Conservation (phyloP, 192 early-diverging fungal genomes). For the Kickxella alabastrina region DNA sequence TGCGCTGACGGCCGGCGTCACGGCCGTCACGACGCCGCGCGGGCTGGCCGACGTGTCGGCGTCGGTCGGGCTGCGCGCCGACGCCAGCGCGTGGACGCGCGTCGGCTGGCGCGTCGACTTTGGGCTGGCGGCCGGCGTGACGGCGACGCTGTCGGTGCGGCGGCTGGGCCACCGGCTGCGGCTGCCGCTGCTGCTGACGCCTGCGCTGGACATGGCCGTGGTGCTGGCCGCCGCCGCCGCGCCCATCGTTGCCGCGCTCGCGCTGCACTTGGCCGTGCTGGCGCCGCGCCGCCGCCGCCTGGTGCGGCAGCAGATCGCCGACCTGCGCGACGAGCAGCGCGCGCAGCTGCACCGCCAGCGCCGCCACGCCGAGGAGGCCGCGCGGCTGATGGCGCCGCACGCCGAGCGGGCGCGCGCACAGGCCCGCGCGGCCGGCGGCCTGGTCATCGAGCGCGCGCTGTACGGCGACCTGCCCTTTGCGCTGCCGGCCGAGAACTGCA, state of each 20-base stretch:
- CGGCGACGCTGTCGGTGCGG: slow-evolving; percentile 56
- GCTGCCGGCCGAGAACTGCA: slow-evolving; percentile 38
- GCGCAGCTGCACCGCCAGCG: slow-evolving; percentile 62
- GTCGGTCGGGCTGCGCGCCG: slow-evolving; percentile 11
- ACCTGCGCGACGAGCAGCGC: slow-evolving; percentile 61
- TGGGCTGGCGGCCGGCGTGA: slow-evolving; percentile 59
- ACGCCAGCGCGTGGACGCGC: slow-evolving; percentile 37
- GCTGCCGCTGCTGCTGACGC: slow-evolving; percentile 63
- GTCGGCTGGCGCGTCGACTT: slow-evolving; percentile 59
- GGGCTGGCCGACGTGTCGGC: slow-evolving; percentile 10
- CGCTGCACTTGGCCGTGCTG: slow-evolving; percentile 57
- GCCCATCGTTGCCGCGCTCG: slow-evolving; percentile 54
- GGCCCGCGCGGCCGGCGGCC: slow-evolving; percentile 57
- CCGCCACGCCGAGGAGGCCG: slow-evolving; percentile 75
- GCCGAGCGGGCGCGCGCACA: slow-evolving; percentile 65
- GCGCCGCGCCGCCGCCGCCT: slow-evolving; percentile 56
- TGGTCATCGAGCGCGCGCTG: slow-evolving; percentile 80
- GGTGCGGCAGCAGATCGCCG: slow-evolving; percentile 47
- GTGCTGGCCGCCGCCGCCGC: slow-evolving; percentile 53
- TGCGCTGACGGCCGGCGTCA: slow-evolving; percentile 10
- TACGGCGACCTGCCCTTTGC: slow-evolving; percentile 77
- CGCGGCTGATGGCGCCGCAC: slow-evolving; percentile 63
- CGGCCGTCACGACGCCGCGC: neutral
- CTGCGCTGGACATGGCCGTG: slow-evolving; percentile 54
- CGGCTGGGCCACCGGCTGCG: slow-evolving; percentile 66